Conservation (phyloP, 2,329 filamentous ascomycete species). For the Thielaviopsis euricoi region DNA sequence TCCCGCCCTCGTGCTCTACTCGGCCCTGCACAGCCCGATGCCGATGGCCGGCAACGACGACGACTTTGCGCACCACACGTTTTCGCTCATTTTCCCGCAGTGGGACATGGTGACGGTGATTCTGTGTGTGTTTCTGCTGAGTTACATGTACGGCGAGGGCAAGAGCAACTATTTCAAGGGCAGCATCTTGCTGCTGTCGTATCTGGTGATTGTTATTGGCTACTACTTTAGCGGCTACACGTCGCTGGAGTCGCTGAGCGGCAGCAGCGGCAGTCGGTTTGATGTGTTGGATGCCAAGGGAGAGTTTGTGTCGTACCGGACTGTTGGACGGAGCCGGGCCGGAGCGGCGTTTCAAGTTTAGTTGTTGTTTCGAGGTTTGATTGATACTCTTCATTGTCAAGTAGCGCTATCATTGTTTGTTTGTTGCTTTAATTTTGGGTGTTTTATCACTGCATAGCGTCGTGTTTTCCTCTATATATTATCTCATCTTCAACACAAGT, state of each 20-base stretch:
- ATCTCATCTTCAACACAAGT: no score
- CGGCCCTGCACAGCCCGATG: conserved; percentile 48
- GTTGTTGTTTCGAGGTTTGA: background rate
- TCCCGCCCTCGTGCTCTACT: conserved; percentile 82
- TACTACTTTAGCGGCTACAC: conserved; percentile 67
- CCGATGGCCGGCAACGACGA: conserved; percentile 20
- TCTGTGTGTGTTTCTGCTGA: conserved; percentile 85
- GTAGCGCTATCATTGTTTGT: no score
- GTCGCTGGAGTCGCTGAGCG: conserved; percentile 16
- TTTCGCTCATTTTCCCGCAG: conserved; percentile 86
- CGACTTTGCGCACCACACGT: conserved; percentile 43
- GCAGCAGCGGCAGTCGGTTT: conserved; percentile 32
- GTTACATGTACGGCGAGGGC: conserved; percentile 94
- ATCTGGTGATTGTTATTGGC: conserved; percentile 78
- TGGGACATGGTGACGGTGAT: conserved; percentile 99
- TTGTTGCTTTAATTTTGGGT: no score
- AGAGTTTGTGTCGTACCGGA: conserved; percentile 34
- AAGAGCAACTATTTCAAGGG: conserved; percentile 99
- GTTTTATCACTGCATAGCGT: no score
- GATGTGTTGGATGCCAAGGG: conserved; percentile 36
- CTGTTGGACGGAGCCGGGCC: conserved; percentile 29
- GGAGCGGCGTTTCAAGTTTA: conserved; percentile 18
- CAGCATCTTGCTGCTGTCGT: conserved; percentile 81
- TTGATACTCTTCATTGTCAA: background rate
- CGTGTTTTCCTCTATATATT: no score